phyloP scores from a whole-genome alignment of 2,329 filamentous ascomycete genomes.

The Epicoccum nigrum region DNA sequence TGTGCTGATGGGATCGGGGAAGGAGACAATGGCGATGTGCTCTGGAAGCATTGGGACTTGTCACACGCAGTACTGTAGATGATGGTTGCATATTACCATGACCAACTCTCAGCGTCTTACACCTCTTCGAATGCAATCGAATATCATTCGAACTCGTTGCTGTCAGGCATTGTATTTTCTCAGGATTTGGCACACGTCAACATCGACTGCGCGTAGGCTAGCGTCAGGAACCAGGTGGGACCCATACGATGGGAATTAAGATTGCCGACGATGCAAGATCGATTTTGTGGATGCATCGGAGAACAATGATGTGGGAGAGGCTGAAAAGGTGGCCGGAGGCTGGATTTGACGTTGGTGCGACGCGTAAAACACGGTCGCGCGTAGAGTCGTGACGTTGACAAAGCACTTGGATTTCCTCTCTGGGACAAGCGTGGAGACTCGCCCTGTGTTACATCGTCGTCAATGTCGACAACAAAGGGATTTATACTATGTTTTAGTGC shows the following conservation, averaged over 20 bases:
- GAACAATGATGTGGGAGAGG: slow-evolving; percentile 23
- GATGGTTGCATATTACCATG: too few species aligned
- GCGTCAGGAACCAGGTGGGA: slow-evolving; percentile 30
- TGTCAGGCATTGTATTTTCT: slow-evolving; percentile 1
- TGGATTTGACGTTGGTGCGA: slow-evolving; percentile 26
- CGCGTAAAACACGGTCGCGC: slow-evolving; percentile 27
- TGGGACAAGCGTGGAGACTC: neutral
- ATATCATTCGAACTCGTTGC: neutral
- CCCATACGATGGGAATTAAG: slow-evolving; percentile 12
- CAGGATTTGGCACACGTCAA: slow-evolving; percentile 28
- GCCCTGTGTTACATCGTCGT: slow-evolving; percentile 3
- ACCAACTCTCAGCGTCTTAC: too few species aligned
- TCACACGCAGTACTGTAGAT: too few species aligned
- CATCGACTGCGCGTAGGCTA: slow-evolving; percentile 19
- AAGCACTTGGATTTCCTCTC: slow-evolving; percentile 17
- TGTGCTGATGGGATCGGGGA: neutral
- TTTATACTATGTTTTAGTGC: neutral
- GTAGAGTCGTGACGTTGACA: slow-evolving; percentile 27
- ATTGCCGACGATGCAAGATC: slow-evolving; percentile 33
- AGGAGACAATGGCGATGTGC: neutral
- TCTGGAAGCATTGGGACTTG: too few species aligned
- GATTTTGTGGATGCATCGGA: slow-evolving; percentile 24
- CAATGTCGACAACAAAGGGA: slow-evolving; percentile 1
- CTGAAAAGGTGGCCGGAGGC: slow-evolving; percentile 19
- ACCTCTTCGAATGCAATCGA: too few species aligned